These are phyloP conservation scores for Diutina sp. DNA, from an alignment of 1,139 yeast species.

Conservation along the genomic window DNA sequence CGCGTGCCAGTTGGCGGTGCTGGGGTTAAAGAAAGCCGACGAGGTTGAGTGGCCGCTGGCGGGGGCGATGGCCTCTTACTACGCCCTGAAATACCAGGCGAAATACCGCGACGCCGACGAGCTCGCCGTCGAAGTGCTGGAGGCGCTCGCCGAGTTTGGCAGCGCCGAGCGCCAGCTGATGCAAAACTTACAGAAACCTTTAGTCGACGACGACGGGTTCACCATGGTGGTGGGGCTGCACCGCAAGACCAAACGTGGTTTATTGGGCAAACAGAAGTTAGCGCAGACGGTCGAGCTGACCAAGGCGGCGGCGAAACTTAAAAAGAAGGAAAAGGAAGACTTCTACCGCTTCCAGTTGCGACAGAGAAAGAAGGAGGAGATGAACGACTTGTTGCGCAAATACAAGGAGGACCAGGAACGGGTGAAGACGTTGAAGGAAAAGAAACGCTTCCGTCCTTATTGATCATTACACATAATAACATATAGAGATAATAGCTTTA, in stretches of 20 bases:
- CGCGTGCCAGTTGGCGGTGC: slow-evolving; percentile 55
- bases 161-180: slow-evolving; percentile 55
- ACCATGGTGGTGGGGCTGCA: slow-evolving; percentile 81
- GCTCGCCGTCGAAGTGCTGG: slow-evolving; percentile 40
- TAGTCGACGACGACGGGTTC: slow-evolving; percentile 89
- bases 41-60: slow-evolving; percentile 10
- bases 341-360: slow-evolving; percentile 94
- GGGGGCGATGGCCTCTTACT: slow-evolving; percentile 16
- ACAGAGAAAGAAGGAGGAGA: slow-evolving; percentile 83
- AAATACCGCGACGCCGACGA: slow-evolving; percentile 31
- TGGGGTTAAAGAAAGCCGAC: slow-evolving; percentile 37
- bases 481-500: not conserved
- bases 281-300: slow-evolving; percentile 31
- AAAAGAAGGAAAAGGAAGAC: slow-evolving; percentile 77
- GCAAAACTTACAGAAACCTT: slow-evolving; percentile 42
- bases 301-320: slow-evolving; percentile 38
- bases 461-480: slow-evolving; percentile 11
- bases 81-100: slow-evolving; percentile 15
- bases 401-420: slow-evolving; percentile 87
- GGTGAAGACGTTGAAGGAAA: slow-evolving; percentile 65
- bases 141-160: slow-evolving; percentile 55
- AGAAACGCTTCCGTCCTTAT: slow-evolving; percentile 78
- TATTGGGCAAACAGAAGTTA: slow-evolving; percentile 41
- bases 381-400: slow-evolving; percentile 72
- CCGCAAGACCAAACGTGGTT: slow-evolving; percentile 64